A percentile compares a stretch with the other conserved stretches of the same genome.
phyloP scores from a whole-genome alignment of 2,329 filamentous ascomycete species.

The Cladosporium sp. region DNA sequence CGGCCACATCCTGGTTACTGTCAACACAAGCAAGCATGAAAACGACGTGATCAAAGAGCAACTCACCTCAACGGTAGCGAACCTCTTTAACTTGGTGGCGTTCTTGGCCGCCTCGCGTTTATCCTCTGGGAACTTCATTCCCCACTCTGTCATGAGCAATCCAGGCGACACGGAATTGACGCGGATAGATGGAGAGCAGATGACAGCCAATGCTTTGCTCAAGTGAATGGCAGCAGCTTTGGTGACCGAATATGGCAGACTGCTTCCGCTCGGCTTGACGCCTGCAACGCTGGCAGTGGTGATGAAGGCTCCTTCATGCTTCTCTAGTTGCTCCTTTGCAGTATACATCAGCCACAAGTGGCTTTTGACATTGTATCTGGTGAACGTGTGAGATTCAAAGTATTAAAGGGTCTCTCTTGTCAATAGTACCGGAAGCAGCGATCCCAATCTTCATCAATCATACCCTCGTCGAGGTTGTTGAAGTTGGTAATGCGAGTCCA shows the following conservation, averaged over 20 bases:
- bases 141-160: constrained; percentile 44
- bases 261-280: constrained; percentile 60
- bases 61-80: constrained; percentile 51
- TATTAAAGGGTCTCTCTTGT: no score
- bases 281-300: constrained; percentile 62
- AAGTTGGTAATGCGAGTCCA: constrained; percentile 42
- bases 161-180: constrained; percentile 58
- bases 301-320: constrained; percentile 58
- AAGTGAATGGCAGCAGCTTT: constrained; percentile 48
- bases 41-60: neutral
- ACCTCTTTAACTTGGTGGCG: constrained; percentile 45
- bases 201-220: constrained; percentile 50
- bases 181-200: constrained; percentile 53
- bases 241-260: constrained; percentile 41
- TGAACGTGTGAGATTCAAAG: no score
- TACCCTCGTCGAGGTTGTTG: constrained; percentile 48
- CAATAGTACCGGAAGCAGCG: constrained; percentile 50
- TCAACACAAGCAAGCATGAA: constrained; percentile 5
- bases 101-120: constrained; percentile 41
- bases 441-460: constrained; percentile 58
- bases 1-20: constrained; percentile 45
- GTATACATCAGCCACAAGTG: constrained; percentile 59
- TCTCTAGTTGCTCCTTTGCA: constrained; percentile 51
- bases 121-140: constrained; percentile 42
- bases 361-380: constrained; percentile 62